These are phyloP conservation scores for Akanthomyces uredinophilus DNA, from an alignment of 2,329 filamentous ascomycete species.

Conservation along the genomic window DNA sequence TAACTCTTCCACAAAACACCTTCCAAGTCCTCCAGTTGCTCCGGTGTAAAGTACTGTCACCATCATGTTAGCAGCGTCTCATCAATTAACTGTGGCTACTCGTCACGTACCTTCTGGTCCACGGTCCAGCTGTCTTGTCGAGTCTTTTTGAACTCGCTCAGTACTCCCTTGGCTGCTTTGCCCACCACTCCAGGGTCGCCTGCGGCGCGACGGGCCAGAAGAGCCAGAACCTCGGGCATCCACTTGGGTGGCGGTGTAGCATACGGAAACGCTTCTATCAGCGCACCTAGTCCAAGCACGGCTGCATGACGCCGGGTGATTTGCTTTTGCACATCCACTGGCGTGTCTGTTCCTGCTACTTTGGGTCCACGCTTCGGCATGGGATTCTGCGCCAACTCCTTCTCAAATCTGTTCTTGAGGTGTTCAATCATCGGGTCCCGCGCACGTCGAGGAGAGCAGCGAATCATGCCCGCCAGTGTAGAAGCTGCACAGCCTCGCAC, in stretches of 20 bases:
- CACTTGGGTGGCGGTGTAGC: constrained; percentile 84
- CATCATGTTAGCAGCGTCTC: constrained; percentile 23
- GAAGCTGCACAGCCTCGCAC: constrained; percentile 89
- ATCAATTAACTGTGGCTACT: not conserved
- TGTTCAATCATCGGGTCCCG: constrained; percentile 71
- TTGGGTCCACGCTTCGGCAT: constrained; percentile 69
- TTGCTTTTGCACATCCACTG: constrained; percentile 66
- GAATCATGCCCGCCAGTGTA: constrained; percentile 94
- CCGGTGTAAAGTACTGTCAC: constrained; percentile 70
- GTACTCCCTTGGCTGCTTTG: constrained; percentile 87
- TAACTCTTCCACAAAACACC: constrained; percentile 99
- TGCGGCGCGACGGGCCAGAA: constrained; percentile 77
- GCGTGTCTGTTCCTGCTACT: constrained; percentile 60
- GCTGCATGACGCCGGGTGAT: constrained; percentile 83
- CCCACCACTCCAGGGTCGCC: constrained; percentile 88
- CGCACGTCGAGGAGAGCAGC: constrained; percentile 79
- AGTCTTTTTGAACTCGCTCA: constrained; percentile 99
- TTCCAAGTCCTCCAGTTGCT: constrained; percentile 91
- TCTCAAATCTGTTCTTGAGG: constrained; percentile 74
- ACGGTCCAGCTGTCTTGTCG: constrained; percentile 98
- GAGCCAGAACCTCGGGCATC: constrained; percentile 90
- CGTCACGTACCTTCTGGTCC: constrained; percentile 81
- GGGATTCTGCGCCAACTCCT: constrained; percentile 73
- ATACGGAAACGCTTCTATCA: constrained; percentile 96
- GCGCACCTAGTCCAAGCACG: constrained; percentile 80